Evolutionary conservation across 768 basidiomycete species (phyloP), one percentile per base, ranked within the genome.

Genomic region (Cytidiella melzeri): DNA sequence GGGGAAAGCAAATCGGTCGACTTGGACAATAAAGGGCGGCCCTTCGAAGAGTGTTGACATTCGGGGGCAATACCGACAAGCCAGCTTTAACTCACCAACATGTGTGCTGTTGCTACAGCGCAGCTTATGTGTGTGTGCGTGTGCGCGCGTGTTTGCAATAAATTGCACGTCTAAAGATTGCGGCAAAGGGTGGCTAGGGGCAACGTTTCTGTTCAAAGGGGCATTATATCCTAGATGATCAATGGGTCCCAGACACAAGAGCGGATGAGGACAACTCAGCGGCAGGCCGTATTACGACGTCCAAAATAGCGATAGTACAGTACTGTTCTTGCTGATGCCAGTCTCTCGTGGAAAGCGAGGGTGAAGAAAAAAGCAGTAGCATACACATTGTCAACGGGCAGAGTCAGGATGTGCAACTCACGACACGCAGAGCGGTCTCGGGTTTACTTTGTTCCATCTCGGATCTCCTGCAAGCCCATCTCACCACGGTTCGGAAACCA

Each of bases 361-460:
- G 15, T 7, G 30, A 51, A n/a, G 41, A 38, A 24, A 43, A 48
- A 53, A 56, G 51, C 53, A 45, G 21, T 39, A 26, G n/a, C 10
- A 18, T n/a, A 26, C 21, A 19, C n/a, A 34, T 34, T 34, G 9
- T 7, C 15, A 34, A 34, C 30, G 30, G 30, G 30, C 30, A 34
- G n/a, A 34, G 30, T 34, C 30, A 34, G 30, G 30, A 34, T 34
- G 30, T 34, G 30, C 30, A 34, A 34, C 30, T 34, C 30, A 34
- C 30, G 30, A 34, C 30, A 34, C 30, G 30, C 30, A 34, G 15
- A 7, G 30, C 30, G 30, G 30, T 34, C 30, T 34, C 30, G 30
- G 30, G n/a, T n/a, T n/a, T n/a, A n/a, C n/a, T n/a, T n/a, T n/a
- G n/a, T 34, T 25, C 41, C 25, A 39, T 20, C n/a, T n/a, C n/a